These are phyloP conservation scores for Mortierella sp. DNA, from an alignment of 371 early-diverging fungal species.

Conservation along the genomic window DNA sequence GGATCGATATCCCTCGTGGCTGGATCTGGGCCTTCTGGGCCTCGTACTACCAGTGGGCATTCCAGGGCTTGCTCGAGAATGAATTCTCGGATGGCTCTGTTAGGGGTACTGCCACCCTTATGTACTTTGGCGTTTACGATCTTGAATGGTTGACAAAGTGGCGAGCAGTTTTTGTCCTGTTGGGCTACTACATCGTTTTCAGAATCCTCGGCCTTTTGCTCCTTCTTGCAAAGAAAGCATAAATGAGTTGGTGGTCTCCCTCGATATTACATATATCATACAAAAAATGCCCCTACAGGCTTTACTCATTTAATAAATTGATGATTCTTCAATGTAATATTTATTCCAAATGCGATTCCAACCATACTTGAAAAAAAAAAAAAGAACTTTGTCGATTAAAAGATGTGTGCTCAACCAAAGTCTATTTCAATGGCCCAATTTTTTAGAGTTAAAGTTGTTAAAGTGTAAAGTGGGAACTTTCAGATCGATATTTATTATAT, in stretches of 20 bases:
- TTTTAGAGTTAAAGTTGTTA: too few relatives aligned
- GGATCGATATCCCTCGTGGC: slow-evolving; percentile 43
- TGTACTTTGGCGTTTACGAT: slow-evolving; percentile 34
- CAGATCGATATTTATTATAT: not conserved
- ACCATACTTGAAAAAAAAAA: too few relatives aligned
- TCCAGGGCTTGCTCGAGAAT: slow-evolving; percentile 42
- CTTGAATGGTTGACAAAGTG: slow-evolving; percentile 54
- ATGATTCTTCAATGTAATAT: too few relatives aligned
- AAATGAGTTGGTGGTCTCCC: not conserved
- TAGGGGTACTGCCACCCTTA: slow-evolving; percentile 34
- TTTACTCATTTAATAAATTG: too few relatives aligned
- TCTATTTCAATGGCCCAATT: too few relatives aligned
- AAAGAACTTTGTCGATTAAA: too few relatives aligned
- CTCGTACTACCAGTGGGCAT: slow-evolving; percentile 54
- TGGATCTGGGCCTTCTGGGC: slow-evolving; percentile 58
- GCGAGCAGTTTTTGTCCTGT: slow-evolving; percentile 38
- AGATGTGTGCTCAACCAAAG: too few relatives aligned
- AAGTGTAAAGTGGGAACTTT: too few relatives aligned
- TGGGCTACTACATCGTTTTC: slow-evolving; percentile 49
- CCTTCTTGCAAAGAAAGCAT: slow-evolving; percentile 43
- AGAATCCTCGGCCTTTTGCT: slow-evolving; percentile 46
- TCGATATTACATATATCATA: slow-evolving; percentile 1
- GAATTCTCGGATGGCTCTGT: slow-evolving; percentile 38
- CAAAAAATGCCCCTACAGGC: slow-evolving; percentile 1
- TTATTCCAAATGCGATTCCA: too few relatives aligned